Percentiles rank a stretch among this genome's conserved stretches.
phyloP scores from a whole-genome alignment of 164 flowering plant genomes.

The Stephania cephalantha region DNA sequence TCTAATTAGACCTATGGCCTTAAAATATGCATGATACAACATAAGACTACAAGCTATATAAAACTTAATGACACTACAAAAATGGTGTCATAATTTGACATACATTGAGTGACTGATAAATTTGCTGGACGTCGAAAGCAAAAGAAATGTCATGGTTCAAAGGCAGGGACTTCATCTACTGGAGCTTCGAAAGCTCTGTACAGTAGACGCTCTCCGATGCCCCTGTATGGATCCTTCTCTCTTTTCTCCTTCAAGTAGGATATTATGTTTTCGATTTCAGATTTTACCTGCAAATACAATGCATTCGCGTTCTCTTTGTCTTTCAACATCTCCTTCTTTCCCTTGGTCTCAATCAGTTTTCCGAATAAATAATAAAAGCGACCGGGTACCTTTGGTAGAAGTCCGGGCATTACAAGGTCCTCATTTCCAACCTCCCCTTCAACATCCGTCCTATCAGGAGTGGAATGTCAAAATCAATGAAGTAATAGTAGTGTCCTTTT shows the following conservation, averaged over 20 bases:
- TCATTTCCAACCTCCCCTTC: slow-evolving; percentile 52
- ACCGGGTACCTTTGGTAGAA: slow-evolving; percentile 79
- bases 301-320: slow-evolving; percentile 48
- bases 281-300: slow-evolving; percentile 57
- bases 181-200: slow-evolving; percentile 33
- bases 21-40: background rate
- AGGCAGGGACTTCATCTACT: slow-evolving; percentile 30
- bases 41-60: background rate
- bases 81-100: background rate
- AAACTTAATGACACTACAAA: background rate
- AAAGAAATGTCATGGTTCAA: slow-evolving; percentile 27
- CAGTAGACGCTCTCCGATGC: slow-evolving; percentile 42
- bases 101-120: background rate
- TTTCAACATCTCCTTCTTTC: slow-evolving; percentile 37
- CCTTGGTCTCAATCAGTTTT: slow-evolving; percentile 67
- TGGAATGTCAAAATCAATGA: background rate
- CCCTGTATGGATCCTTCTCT: slow-evolving; percentile 78
- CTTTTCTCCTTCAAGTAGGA: slow-evolving; percentile 59
- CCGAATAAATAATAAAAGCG: slow-evolving; percentile 81
- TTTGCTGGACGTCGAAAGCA: background rate
- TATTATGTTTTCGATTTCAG: slow-evolving; percentile 47
- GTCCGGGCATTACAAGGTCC: slow-evolving; percentile 42
- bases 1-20: no score
- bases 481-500: no score
- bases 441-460: slow-evolving; percentile 29